Evolutionary conservation across 1,284 basidiomycete genomes (phyloP).

Genomic region (Clitocybe nebularis): DNA sequence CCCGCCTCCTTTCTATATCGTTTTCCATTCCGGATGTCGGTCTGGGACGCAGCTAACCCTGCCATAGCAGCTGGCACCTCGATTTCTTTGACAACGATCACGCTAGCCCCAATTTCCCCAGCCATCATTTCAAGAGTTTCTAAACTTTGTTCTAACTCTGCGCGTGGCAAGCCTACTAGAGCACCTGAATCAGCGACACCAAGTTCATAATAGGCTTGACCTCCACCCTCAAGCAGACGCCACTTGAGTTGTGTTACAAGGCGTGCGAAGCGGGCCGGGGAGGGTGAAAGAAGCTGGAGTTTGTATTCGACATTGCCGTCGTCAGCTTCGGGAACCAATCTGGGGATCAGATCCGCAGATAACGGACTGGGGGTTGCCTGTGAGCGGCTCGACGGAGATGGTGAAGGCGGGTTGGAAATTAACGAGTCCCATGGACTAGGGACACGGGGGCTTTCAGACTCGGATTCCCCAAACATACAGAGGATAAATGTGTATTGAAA

Average conservation of each 20-base stretch:
- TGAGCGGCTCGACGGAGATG: conserved; percentile 8
- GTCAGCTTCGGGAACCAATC: conserved; percentile 72
- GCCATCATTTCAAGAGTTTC: conserved; percentile 91
- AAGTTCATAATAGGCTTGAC: conserved; percentile 90
- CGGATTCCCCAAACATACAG: conserved; percentile 76
- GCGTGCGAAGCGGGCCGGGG: conserved; percentile 67
- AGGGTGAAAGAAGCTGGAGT: conserved; percentile 71
- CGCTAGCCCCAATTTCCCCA: conserved; percentile 84
- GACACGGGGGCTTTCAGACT: conserved; percentile 71
- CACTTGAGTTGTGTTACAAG: conserved; percentile 94
- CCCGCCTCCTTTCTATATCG: conserved; percentile 20
- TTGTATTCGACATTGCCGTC: conserved; percentile 86
- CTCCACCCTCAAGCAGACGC: conserved; percentile 88
- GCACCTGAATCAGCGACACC: conserved; percentile 86
- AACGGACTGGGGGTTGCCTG: conserved; percentile 14
- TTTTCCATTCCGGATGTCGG: conserved; percentile 28
- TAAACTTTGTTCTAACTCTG: conserved; percentile 76
- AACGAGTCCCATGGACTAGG: conserved; percentile 79
- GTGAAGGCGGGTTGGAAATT: conserved; percentile 47
- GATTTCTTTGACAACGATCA: conserved; percentile 84
- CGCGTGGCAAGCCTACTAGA: conserved; percentile 73
- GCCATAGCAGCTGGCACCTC: conserved; percentile 59
- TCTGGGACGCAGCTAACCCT: conserved; percentile 35
- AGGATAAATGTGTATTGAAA: neutral
- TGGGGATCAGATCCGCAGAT: conserved; percentile 40